phyloP scores from a whole-genome alignment of 2,329 filamentous ascomycete species.

The Aureobasidium sp. region DNA sequence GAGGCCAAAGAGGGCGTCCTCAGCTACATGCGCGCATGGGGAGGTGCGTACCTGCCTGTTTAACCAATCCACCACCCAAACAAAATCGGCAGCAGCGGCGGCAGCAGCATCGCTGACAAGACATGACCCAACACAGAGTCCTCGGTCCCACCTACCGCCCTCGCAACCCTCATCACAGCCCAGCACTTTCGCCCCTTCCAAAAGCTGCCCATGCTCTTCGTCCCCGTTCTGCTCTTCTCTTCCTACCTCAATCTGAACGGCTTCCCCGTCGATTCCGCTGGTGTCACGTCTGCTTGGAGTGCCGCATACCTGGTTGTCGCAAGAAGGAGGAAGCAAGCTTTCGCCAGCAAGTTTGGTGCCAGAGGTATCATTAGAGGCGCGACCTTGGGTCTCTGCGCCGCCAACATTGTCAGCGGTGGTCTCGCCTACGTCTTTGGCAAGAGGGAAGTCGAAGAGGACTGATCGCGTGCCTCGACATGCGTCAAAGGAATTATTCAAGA shows the following conservation, averaged over 20 bases:
- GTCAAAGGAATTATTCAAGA: neutral
- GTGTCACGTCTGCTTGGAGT: slow-evolving; percentile 58
- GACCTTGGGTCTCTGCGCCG: slow-evolving; percentile 45
- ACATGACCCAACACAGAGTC: slow-evolving; percentile 37
- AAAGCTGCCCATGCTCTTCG: slow-evolving; percentile 59
- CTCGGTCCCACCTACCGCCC: slow-evolving; percentile 55
- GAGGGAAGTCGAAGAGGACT: slow-evolving; percentile 29
- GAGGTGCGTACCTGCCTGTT: slow-evolving; percentile 39
- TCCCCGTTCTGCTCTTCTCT: slow-evolving; percentile 58
- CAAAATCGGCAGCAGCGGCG: no score
- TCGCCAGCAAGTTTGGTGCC: slow-evolving; percentile 43
- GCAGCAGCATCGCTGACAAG: no score
- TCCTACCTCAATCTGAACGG: slow-evolving; percentile 58
- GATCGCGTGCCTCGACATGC: neutral
- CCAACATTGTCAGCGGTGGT: slow-evolving; percentile 46
- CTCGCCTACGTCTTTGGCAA: slow-evolving; percentile 46
- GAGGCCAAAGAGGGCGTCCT: slow-evolving; percentile 36
- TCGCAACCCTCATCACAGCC: slow-evolving; percentile 59
- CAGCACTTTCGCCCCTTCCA: slow-evolving; percentile 62
- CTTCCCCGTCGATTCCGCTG: slow-evolving; percentile 57
- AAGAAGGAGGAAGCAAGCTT: slow-evolving; percentile 46
- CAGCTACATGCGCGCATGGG: slow-evolving; percentile 44
- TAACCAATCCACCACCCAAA: slow-evolving; percentile 6
- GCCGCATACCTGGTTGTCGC: slow-evolving; percentile 59
- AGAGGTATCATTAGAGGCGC: slow-evolving; percentile 47